Evolutionary conservation across 129 eudicot species (phyloP), one percentile per base, ranked within the genome.

Genomic region (Pulicaria dysenterica): DNA sequence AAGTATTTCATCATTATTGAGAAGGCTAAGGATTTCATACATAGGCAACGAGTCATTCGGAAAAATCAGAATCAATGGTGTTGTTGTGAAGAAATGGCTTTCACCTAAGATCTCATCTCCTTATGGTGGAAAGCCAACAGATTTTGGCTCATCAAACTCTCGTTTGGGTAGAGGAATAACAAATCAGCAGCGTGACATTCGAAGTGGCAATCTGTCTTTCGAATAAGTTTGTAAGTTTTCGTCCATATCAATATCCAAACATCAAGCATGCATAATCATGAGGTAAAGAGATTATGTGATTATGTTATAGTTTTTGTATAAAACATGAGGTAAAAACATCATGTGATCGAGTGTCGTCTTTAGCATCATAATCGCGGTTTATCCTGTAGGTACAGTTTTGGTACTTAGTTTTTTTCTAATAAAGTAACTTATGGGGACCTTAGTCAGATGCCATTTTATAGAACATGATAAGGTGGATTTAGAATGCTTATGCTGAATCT

Each of bases 41-140:
- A 77, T 82, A 70, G 99, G 99, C 53, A 88, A 84, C 49, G 99
- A 83, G 72, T 95, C 99, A 4, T 77, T 61, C 60, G 99, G 99
- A 53, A 88, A 86, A 77, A 81, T 95, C 75, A 80, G 96, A 73
- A 86, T 95, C 37, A 81, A 79, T 51, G 97, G 99, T 41, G 84
- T 86, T 8, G 81, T 80, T 44, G 85, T 88, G 42, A 95, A 81
- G 71, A 90, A 74, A 73, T 95, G 99, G 99, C 78, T 95, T 43
- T 91, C 86, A 80, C 99, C 99, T 7, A 95, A 81, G 80, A 85
- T 86, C 65, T 82, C 71, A 58, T 77, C 84, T 58, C 82, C 87
- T 43, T 84, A 81, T 47, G 66, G 74, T 62, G 89, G 79, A 69
- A 81, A 66, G 61, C 83, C 69, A 37, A 65, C 85, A 16, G 80